Evolutionary conservation across 176 grass and related monocot genomes (phyloP).

Genomic region (Rhynchospora pubera): DNA sequence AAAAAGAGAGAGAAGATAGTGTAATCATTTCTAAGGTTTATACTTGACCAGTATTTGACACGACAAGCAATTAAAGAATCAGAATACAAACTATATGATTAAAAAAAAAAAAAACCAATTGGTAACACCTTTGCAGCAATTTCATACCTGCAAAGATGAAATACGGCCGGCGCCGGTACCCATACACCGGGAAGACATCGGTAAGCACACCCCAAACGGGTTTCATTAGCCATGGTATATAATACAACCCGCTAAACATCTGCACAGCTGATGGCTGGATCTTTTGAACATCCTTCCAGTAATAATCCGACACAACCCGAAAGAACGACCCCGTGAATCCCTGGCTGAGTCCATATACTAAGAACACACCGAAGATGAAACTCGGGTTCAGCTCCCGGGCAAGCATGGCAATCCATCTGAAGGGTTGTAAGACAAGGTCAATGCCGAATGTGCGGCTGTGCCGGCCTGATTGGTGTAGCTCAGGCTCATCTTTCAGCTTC

Average conservation of each 20-base stretch:
- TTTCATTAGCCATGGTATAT: conserved; percentile 79
- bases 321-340: conserved; percentile 68
- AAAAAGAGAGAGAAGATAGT: background rate
- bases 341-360: conserved; percentile 84
- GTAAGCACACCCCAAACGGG: conserved; percentile 83
- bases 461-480: background rate
- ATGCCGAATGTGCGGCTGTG: background rate
- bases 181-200: conserved; percentile 64
- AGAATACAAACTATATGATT: background rate
- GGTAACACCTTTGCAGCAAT: background rate
- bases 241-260: conserved; percentile 61
- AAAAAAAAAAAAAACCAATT: background rate
- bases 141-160: conserved; percentile 63
- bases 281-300: conserved; percentile 93
- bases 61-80: background rate
- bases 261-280: conserved; percentile 75
- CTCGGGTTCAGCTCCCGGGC: conserved; percentile 72
- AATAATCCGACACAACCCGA: conserved; percentile 75
- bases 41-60: background rate
- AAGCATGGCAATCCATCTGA: conserved; percentile 74
- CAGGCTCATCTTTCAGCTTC: background rate
- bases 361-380: conserved; percentile 64
- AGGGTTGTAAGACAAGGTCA: conserved; percentile 30
- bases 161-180: conserved; percentile 81
- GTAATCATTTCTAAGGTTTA: background rate